A percentile compares a stretch with the other conserved stretches of the same genome.
Evolutionary conservation across 1,284 basidiomycete species (phyloP).

Genomic region (Papiliotrema terrestris): DNA sequence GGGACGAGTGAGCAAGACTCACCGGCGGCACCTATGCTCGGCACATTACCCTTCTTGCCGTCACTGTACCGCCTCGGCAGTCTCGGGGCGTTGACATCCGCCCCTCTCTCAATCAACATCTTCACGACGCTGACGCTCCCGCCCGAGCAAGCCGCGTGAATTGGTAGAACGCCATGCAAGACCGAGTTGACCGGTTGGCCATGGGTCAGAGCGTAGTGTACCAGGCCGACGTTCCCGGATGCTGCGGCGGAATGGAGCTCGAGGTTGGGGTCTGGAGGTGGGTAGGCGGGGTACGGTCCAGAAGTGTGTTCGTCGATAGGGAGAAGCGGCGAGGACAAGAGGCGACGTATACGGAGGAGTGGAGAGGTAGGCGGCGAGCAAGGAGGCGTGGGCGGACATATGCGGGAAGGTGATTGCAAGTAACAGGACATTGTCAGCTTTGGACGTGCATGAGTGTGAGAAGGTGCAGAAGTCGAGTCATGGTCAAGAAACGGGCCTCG

Average conservation of each 20-base stretch:
- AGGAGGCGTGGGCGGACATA: background rate
- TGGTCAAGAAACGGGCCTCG: too few species aligned
- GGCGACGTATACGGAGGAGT: background rate
- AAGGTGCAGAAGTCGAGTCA: too few species aligned
- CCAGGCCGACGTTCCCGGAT: constrained; percentile 70
- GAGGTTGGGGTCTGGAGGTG: constrained; percentile 67
- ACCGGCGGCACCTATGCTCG: constrained; percentile 63
- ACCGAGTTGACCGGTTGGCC: constrained; percentile 92
- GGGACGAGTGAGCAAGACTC: constrained; percentile 10
- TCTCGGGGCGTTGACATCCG: constrained; percentile 82
- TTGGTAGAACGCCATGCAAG: constrained; percentile 81
- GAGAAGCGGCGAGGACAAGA: background rate
- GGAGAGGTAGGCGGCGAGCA: background rate
- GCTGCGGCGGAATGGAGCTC: constrained; percentile 85
- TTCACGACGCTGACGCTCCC: constrained; percentile 79
- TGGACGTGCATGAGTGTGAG: too few species aligned
- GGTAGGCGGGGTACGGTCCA: constrained; percentile 5
- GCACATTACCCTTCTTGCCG: constrained; percentile 54
- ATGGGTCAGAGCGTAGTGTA: constrained; percentile 67
- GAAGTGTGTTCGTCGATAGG: background rate
- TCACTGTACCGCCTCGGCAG: constrained; percentile 70
- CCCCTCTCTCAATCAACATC: constrained; percentile 80
- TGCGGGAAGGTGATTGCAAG: background rate
- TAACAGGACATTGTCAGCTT: background rate
- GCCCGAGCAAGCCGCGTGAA: constrained; percentile 85